Conservation (phyloP, 192 early-diverging fungal species). For the Coemansia sp. region DNA sequence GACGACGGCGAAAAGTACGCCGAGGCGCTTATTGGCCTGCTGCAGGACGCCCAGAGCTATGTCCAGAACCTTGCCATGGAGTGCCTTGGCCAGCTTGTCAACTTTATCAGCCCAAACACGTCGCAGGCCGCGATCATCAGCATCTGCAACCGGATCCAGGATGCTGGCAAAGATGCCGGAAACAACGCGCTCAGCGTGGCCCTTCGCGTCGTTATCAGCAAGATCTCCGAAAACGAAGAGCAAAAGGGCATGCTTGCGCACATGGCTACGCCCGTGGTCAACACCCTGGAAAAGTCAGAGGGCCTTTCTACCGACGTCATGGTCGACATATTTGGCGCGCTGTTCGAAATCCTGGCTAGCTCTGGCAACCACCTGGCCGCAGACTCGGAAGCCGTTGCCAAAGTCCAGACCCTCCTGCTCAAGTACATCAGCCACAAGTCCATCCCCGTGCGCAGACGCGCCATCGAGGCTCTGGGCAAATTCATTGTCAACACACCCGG, state of each 20-base stretch:
- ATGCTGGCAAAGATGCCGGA: slow-evolving; percentile 3
- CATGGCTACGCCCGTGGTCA: slow-evolving; percentile 25
- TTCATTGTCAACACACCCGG: slow-evolving; percentile 42
- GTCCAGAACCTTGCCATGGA: slow-evolving; percentile 47
- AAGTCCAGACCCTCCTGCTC: slow-evolving; percentile 30
- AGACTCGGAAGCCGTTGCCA: slow-evolving; percentile 13
- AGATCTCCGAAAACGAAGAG: slow-evolving; percentile 22
- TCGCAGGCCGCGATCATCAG: slow-evolving; percentile 8
- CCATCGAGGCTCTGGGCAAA: slow-evolving; percentile 37
- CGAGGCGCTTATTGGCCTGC: slow-evolving; percentile 18
- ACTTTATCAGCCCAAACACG: slow-evolving; percentile 21
- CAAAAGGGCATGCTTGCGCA: slow-evolving; percentile 23
- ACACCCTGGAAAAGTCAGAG: slow-evolving; percentile 16
- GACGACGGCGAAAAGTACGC: slow-evolving; percentile 29
- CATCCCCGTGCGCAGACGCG: slow-evolving; percentile 30
- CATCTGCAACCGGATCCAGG: slow-evolving; percentile 26
- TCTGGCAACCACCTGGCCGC: slow-evolving; percentile 29
- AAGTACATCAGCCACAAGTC: slow-evolving; percentile 22
- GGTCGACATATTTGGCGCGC: slow-evolving; percentile 34
- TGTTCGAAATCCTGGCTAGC: slow-evolving; percentile 26
- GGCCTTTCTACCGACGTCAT: slow-evolving; percentile 29
- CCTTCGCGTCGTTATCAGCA: slow-evolving; percentile 29
- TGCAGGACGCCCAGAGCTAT: slow-evolving; percentile 41
- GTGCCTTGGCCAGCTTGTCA: slow-evolving; percentile 35
- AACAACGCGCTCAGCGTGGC: slow-evolving; percentile 33